Conservation (phyloP, 108 stramenopile genomes). For the Fragilariopsis cylindrus region DNA sequence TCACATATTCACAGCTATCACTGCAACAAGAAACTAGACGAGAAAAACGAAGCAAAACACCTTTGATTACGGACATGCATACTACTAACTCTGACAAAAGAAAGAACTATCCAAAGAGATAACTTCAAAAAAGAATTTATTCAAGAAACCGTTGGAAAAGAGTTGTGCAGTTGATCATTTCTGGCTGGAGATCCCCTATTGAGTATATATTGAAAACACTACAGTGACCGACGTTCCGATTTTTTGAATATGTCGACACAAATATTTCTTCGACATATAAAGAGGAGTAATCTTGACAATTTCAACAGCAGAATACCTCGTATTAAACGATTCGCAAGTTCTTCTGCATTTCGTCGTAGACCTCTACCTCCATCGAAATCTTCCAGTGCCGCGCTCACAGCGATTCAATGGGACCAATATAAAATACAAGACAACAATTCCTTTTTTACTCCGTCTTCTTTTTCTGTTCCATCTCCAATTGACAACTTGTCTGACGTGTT, state of each 20-base stretch:
- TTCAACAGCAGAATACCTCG: neutral
- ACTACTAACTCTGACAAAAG: no score
- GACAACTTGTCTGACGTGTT: neutral
- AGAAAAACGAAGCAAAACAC: no score
- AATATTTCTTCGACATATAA: neutral
- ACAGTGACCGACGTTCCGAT: no score
- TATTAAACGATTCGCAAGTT: neutral
- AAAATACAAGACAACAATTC: neutral
- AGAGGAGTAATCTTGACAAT: neutral
- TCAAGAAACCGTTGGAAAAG: no score
- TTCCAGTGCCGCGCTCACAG: neutral
- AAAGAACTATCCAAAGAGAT: no score
- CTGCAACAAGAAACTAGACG: no score
- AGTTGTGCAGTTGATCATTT: no score
- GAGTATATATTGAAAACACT: no score
- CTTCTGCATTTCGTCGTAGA: neutral
- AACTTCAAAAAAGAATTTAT: no score
- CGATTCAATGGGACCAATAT: conserved; percentile 4
- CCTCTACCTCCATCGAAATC: neutral
- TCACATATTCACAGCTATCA: no score
- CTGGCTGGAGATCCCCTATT: no score
- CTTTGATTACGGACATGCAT: no score
- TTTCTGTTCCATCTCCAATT: neutral
- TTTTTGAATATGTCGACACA: neutral
- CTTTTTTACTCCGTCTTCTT: neutral